These are phyloP conservation scores for Syzygium oleosum DNA, from an alignment of 345 rosid species.

Conservation along the genomic window DNA sequence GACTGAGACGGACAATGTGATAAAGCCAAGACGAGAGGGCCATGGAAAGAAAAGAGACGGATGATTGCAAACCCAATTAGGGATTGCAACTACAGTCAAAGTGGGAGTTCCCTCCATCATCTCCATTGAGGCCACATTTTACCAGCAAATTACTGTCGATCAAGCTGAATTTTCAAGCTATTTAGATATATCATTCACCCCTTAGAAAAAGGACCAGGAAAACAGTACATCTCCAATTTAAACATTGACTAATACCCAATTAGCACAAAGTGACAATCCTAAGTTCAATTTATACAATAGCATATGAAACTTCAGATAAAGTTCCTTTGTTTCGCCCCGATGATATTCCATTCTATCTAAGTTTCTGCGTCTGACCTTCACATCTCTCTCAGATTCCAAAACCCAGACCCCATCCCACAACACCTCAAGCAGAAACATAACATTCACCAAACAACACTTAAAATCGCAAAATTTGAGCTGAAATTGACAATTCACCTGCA, in stretches of 20 bases:
- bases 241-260: neutral
- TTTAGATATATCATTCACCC: neutral
- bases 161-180: neutral
- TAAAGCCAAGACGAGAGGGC: neutral
- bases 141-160: neutral
- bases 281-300: neutral
- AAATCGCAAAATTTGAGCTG: neutral
- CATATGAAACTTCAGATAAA: neutral
- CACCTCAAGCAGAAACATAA: neutral
- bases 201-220: neutral
- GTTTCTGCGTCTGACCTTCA: neutral
- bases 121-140: neutral
- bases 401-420: neutral
- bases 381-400: neutral
- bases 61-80: neutral
- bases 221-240: neutral
- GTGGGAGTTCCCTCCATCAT: neutral
- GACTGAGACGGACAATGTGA: neutral
- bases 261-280: neutral
- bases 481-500: neutral
- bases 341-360: neutral
- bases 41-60: neutral
- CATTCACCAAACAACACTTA: neutral
- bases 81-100: neutral
- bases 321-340: neutral